These are phyloP conservation scores for Lanmaoa rubissima DNA, from an alignment of 768 basidiomycete genomes.

Conservation along the genomic window DNA sequence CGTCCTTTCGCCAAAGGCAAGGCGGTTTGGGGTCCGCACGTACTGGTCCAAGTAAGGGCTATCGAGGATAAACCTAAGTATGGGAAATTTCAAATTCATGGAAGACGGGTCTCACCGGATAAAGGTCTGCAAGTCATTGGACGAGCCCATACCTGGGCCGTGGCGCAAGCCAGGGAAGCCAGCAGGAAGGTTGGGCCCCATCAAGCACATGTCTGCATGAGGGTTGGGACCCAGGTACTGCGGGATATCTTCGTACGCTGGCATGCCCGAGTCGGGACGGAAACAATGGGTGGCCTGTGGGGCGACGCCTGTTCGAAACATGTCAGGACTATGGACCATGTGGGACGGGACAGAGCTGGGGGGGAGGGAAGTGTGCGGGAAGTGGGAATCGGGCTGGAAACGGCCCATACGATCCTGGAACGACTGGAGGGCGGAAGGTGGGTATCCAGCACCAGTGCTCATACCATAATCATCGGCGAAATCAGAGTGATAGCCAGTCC, in stretches of 20 bases:
- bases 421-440: slow-evolving; percentile 50
- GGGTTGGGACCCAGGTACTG: slow-evolving; percentile 53
- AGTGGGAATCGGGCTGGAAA: slow-evolving; percentile 54
- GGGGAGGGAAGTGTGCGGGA: slow-evolving; percentile 42
- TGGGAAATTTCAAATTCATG: slow-evolving; percentile 17
- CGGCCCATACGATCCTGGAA: slow-evolving; percentile 59
- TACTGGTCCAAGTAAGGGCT: slow-evolving; percentile 86
- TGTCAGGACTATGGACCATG: slow-evolving; percentile 50
- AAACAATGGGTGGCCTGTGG: slow-evolving; percentile 70
- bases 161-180: slow-evolving; percentile 65
- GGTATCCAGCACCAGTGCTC: slow-evolving; percentile 44
- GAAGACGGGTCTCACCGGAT: slow-evolving; percentile 53
- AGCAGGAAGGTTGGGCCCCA: slow-evolving; percentile 56
- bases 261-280: slow-evolving; percentile 48
- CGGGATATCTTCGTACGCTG: slow-evolving; percentile 58
- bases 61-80: slow-evolving; percentile 14
- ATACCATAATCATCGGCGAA: slow-evolving; percentile 65
- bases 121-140: slow-evolving; percentile 76
- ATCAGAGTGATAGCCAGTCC: slow-evolving; percentile 53
- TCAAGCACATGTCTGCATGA: slow-evolving; percentile 56
- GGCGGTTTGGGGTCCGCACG: slow-evolving; percentile 77
- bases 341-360: slow-evolving; percentile 46
- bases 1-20: slow-evolving; percentile 90
- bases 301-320: slow-evolving; percentile 60
- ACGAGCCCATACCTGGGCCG: slow-evolving; percentile 54